These are phyloP conservation scores for Cordyceps tenuipes DNA, from an alignment of 2,329 filamentous ascomycete genomes.

Conservation along the genomic window DNA sequence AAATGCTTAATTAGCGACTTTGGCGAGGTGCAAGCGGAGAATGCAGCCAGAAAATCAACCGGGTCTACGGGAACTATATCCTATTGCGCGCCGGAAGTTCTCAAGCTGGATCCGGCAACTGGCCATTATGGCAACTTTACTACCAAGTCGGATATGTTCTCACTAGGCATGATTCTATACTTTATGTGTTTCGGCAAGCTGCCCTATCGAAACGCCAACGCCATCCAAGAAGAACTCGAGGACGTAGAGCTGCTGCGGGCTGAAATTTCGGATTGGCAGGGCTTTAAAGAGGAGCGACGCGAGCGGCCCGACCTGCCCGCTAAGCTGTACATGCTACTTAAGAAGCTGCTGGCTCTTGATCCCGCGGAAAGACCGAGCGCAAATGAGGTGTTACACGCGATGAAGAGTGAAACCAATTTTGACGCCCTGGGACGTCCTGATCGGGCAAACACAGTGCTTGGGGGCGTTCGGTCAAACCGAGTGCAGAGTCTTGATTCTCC, in stretches of 20 bases:
- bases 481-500: constrained; percentile 51
- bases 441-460: constrained; percentile 29
- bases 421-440: constrained; percentile 33
- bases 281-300: constrained; percentile 70
- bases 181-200: constrained; percentile 93
- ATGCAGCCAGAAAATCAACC: constrained; percentile 74
- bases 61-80: constrained; percentile 94
- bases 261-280: constrained; percentile 81
- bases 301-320: constrained; percentile 75
- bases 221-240: constrained; percentile 83
- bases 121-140: constrained; percentile 88
- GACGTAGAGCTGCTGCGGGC: constrained; percentile 76
- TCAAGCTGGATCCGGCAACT: constrained; percentile 54
- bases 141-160: constrained; percentile 97
- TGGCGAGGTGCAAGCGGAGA: constrained; percentile 86
- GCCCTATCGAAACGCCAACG: constrained; percentile 77
- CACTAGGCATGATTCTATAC: constrained; percentile 94
- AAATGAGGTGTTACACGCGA: constrained; percentile 71
- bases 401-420: constrained; percentile 57
- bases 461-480: constrained; percentile 32
- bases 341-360: constrained; percentile 68
- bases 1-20: constrained; percentile 93
- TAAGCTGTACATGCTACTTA: constrained; percentile 77
- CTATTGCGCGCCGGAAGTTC: constrained; percentile 92
- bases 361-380: constrained; percentile 73